Conservation (phyloP, 2,329 filamentous ascomycete species). For the Pseudogymnoascus sp. region DNA sequence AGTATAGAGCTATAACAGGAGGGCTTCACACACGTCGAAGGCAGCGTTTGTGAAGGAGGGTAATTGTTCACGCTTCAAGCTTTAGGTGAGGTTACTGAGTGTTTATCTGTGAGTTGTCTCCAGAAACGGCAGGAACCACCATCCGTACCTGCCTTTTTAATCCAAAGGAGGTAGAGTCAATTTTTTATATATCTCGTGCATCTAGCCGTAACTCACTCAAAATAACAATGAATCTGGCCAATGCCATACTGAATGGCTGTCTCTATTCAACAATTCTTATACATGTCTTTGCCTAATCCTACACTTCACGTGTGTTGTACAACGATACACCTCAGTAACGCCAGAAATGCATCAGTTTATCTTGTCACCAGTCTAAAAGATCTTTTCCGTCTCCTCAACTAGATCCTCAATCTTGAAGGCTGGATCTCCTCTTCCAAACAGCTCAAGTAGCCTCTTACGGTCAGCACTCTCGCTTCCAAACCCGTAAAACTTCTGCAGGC, state of each 20-base stretch:
- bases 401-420: conserved; percentile 77
- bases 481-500: conserved; percentile 88
- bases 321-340: neutral
- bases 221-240: neutral
- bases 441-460: conserved; percentile 64
- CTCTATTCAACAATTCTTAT: neutral
- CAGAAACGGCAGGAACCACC: neutral
- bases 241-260: neutral
- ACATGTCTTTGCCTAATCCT: neutral
- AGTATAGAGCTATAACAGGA: neutral
- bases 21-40: neutral
- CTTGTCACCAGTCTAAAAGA: conserved; percentile 37
- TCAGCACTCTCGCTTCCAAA: conserved; percentile 46
- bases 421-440: conserved; percentile 71
- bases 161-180: too few relatives aligned
- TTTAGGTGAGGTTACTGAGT: neutral
- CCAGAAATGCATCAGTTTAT: neutral
- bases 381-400: conserved; percentile 80
- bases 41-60: neutral
- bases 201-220: neutral
- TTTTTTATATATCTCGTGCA: neutral
- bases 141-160: neutral
- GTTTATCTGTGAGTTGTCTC: neutral
- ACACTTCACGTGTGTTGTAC: neutral
- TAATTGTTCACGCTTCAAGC: neutral